Evolutionary conservation across 2,329 filamentous ascomycete species (phyloP).

Genomic region (Helotiales sp.): DNA sequence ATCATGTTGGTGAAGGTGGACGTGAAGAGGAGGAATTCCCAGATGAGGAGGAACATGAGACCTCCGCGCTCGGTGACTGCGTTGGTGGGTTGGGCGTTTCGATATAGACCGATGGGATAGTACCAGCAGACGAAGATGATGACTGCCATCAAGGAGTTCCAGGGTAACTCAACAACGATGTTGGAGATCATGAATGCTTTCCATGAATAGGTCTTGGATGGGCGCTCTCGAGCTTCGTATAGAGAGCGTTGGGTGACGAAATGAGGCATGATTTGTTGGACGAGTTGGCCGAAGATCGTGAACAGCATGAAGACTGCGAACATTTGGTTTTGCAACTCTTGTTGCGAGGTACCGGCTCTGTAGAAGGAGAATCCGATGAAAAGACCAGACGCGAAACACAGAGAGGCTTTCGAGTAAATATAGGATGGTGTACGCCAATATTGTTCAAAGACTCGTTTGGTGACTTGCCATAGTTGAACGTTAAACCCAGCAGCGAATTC

Average conservation of each 20-base stretch:
- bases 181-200: constrained; percentile 67
- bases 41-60: constrained; percentile 76
- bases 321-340: constrained; percentile 69
- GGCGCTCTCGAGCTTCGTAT: constrained; percentile 71
- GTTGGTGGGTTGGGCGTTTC: constrained; percentile 63
- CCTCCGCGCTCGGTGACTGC: constrained; percentile 68
- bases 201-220: constrained; percentile 78
- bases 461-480: constrained; percentile 54
- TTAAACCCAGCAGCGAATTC: constrained; percentile 63
- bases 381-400: constrained; percentile 39
- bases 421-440: constrained; percentile 70
- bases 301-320: constrained; percentile 79
- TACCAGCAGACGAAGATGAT: constrained; percentile 82
- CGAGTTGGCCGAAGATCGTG: constrained; percentile 71
- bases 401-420: constrained; percentile 31
- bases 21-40: constrained; percentile 76
- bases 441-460: constrained; percentile 57
- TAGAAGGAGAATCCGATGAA: constrained; percentile 75
- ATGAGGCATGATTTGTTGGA: constrained; percentile 75
- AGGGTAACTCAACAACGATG: constrained; percentile 82
- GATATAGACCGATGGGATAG: constrained; percentile 78
- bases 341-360: constrained; percentile 54
- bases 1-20: constrained; percentile 79
- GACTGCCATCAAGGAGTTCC: constrained; percentile 72
- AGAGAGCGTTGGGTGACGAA: constrained; percentile 54